Evolutionary conservation across 2,329 filamentous ascomycete genomes (phyloP), one percentile per base, ranked within the genome.

Genomic region (Fusarium sp.): DNA sequence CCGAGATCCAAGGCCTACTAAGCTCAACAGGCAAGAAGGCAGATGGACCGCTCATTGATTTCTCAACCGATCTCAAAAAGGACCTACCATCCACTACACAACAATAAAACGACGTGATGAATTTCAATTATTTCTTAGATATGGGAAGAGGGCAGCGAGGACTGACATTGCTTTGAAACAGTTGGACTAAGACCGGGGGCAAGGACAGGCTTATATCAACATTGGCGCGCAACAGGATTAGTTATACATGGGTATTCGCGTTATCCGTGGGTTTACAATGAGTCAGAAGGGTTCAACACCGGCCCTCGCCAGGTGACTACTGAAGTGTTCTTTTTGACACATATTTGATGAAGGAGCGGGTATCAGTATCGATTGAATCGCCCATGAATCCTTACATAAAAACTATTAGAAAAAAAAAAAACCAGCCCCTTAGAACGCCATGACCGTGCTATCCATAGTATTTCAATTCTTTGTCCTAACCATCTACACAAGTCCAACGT

Each of bases 31-130:
- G 85, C 14, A 82, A 81, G 58, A 81, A 79, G 18, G 78, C 81
- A 7, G 77, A 83, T 1, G 86, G 86, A 0, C 84, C 86, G 2
- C 76, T 89, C 48, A 81, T 90, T 34, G 86, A 90, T 74, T 89
- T 90, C 60, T 80, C 84, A 17, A 73, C 83, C 13, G 87, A 90
- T 59, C 43, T 90, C 75, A 85, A 85, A 75, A 85, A 83, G 59
- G 76, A 80, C 24, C 71, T 89, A 38, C 86, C 86, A 6, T 59
- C 74, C 28, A 69, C 62, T 24, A 64, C 64, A 15, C 68, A 72
- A 52, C 57, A 70, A 72, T 75, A 66, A 74, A 59, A 71, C 44
- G 40, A 62, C n/a, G 56, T 31, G 68, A 70, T 44, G 58, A 56
- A 55, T 51, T 61, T 53, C 45, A 36, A 20, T 50, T 56, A 48